Evolutionary conservation across 2,329 filamentous ascomycete species (phyloP), one percentile per base, ranked within the genome.

Genomic region (Lachnellula willkommii): DNA sequence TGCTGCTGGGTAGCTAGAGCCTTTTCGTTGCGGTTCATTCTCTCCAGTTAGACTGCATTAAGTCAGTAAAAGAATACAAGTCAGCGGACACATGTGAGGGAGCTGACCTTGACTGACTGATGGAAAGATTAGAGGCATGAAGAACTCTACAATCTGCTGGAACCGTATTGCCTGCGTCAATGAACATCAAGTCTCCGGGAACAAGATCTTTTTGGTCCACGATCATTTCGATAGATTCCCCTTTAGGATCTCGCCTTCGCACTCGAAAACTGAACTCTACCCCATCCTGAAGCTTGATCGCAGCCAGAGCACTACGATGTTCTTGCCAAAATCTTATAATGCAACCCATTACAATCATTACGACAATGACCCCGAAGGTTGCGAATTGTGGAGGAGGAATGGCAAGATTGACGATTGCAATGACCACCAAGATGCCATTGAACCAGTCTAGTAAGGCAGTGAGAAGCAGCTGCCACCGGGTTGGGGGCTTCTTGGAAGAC

Each of bases 61-160:
- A 37, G 36, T 37, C 36, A 37, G 32, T 40, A 17, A 48, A 48
- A 32, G n/a, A 48, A 32, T 48, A n/a, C 8, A 48, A 28, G 9
- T 5, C 24, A 28, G 6, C 24, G 20, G 5, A 48, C 12, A 15
- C 14, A 48, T 48, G 12, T 15, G 8, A 9, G 22, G 24, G 32
- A n/a, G 28, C 36, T 28, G 12, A 26, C 48, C 48, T 59, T 40
- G 57, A 54, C 28, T 59, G 57, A 28, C 50, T 39, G 24, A 59
- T 42, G 24, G 49, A 53, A n/a, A 59, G 47, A 46, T 59, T 53
- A 11, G 37, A 47, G 15, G 50, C 35, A 12, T 51, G 24, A 39
- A 59, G 14, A 26, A 52, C 15, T 6, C 53, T 47, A 40, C 53
- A 59, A 26, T 56, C 54, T 45, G 57, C 54, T 26, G 57, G 47